phyloP scores from a whole-genome alignment of 2,329 filamentous ascomycete genomes.

The Leptoxyphium fumago region DNA sequence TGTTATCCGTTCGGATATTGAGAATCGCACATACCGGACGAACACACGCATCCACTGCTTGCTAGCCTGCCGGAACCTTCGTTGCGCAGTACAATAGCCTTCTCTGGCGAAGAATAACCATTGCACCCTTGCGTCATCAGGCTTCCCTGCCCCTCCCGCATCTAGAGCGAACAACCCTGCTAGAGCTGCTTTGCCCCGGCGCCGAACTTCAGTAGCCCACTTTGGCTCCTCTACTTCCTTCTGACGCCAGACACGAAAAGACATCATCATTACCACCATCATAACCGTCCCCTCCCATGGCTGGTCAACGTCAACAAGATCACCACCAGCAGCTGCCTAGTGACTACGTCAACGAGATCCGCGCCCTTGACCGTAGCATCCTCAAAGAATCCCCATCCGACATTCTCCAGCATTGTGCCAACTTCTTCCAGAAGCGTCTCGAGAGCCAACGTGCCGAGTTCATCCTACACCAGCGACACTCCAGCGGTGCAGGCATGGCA shows the following conservation, averaged over 20 bases:
- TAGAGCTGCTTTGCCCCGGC: not conserved
- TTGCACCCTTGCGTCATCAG: no score
- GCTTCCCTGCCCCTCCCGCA: no score
- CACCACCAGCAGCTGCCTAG: conserved; percentile 25
- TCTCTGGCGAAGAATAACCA: no score
- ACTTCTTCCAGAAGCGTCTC: conserved; percentile 52
- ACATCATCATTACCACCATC: no score
- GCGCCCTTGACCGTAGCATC: conserved; percentile 47
- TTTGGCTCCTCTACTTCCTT: not conserved
- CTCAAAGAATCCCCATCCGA: conserved; percentile 44
- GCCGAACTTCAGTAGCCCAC: not conserved
- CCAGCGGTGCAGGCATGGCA: conserved; percentile 44
- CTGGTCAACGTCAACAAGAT: not conserved
- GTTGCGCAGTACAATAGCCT: no score
- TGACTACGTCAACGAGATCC: conserved; percentile 47
- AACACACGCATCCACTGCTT: no score
- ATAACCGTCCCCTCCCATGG: not conserved
- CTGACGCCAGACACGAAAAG: no score
- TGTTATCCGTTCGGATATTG: no score
- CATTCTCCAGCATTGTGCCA: conserved; percentile 55
- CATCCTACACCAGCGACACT: conserved; percentile 35
- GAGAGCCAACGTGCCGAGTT: conserved; percentile 48
- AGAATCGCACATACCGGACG: no score
- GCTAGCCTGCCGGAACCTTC: no score
- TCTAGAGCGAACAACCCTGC: not conserved